A percentile compares a stretch with the other conserved stretches of the same genome.
Evolutionary conservation across 1,284 basidiomycete genomes (phyloP).

Genomic region (Tilletiopsis washingtonensis): DNA sequence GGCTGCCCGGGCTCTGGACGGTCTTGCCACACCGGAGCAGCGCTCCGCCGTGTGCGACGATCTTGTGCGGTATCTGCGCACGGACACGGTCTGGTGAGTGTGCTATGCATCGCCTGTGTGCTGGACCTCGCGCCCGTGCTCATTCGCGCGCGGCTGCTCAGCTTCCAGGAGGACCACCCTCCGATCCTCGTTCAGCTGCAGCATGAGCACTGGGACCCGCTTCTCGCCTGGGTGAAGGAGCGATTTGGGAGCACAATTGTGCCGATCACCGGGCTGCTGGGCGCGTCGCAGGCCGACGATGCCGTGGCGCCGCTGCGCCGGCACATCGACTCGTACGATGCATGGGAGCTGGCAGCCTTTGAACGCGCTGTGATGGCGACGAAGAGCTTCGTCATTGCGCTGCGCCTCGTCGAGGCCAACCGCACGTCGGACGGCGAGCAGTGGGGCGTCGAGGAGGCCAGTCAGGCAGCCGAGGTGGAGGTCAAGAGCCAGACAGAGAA

Average conservation of each 20-base stretch:
- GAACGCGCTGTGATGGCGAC: conserved; percentile 82
- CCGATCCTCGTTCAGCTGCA: conserved; percentile 70
- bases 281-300: conserved; percentile 13
- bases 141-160: not conserved
- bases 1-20: conserved; percentile 78
- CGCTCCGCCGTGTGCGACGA: conserved; percentile 63
- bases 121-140: not conserved
- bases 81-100: conserved; percentile 83
- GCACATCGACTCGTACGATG: conserved; percentile 13
- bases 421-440: conserved; percentile 1
- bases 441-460: conserved; percentile 73
- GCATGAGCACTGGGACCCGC: conserved; percentile 77
- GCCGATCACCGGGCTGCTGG: conserved; percentile 21
- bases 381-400: conserved; percentile 81
- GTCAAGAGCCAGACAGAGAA: conserved; percentile 87
- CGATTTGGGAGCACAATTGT: conserved; percentile 50
- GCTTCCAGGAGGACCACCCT: conserved; percentile 76
- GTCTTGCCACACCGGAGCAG: conserved; percentile 57
- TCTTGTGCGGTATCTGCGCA: conserved; percentile 79
- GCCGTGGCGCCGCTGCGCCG: conserved; percentile 10
- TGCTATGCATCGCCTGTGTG: conserved; percentile 1
- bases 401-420: conserved; percentile 71
- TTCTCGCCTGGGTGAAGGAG: conserved; percentile 74
- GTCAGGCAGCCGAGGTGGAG: conserved; percentile 79
- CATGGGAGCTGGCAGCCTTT: conserved; percentile 56